These are phyloP conservation scores for Epichloe typhina DNA, from an alignment of 2,329 filamentous ascomycete species.

Conservation along the genomic window DNA sequence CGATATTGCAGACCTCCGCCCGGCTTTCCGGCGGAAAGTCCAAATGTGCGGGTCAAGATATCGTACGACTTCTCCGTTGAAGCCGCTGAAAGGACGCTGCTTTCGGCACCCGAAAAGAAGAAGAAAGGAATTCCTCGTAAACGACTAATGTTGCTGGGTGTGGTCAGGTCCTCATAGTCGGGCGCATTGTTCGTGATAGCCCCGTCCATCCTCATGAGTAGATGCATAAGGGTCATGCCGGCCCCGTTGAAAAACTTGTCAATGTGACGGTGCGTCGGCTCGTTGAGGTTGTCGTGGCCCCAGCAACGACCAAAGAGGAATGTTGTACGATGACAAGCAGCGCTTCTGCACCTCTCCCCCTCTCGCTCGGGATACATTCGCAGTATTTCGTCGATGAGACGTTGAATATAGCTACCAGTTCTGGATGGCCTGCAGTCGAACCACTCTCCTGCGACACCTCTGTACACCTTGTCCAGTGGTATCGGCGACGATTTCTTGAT, in stretches of 20 bases:
- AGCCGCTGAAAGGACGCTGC: constrained; percentile 40
- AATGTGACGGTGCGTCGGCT: constrained; percentile 49
- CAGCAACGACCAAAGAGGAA: constrained; percentile 49
- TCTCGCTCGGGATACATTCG: constrained; percentile 41
- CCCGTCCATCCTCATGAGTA: constrained; percentile 43
- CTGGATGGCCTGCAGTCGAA: constrained; percentile 40
- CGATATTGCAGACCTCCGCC: constrained; percentile 30
- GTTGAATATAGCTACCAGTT: constrained; percentile 29
- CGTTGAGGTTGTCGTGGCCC: constrained; percentile 53
- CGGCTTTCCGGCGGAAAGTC: constrained; percentile 16
- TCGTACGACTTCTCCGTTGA: constrained; percentile 41
- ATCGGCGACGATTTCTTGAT: constrained; percentile 40
- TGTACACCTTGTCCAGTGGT: constrained; percentile 36
- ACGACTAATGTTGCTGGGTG: constrained; percentile 33
- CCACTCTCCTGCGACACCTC: constrained; percentile 35
- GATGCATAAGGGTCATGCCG: constrained; percentile 42
- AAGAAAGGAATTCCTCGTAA: constrained; percentile 41
- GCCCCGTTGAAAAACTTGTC: constrained; percentile 49
- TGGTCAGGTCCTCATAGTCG: constrained; percentile 32
- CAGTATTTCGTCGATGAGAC: constrained; percentile 39
- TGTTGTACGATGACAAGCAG: constrained; percentile 45
- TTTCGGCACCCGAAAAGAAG: constrained; percentile 42
- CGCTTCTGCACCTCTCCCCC: constrained; percentile 47
- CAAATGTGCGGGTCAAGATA: constrained; percentile 37
- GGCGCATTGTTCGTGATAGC: constrained; percentile 39